phyloP scores from a whole-genome alignment of 2,329 filamentous ascomycete genomes.

The Chaetoscypha palmicola region DNA sequence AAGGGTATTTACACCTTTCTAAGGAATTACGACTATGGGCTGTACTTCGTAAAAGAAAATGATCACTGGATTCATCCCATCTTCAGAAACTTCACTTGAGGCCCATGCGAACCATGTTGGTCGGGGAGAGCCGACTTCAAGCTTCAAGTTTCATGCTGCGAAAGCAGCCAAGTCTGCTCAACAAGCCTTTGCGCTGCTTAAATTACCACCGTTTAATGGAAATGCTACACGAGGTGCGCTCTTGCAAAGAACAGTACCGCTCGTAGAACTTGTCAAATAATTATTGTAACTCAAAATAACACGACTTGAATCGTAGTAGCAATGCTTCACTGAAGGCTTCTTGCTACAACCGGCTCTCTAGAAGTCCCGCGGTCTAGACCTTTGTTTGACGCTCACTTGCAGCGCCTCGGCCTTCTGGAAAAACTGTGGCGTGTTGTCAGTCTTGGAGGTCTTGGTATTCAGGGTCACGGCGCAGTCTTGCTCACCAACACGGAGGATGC shows the following conservation, averaged over 20 bases:
- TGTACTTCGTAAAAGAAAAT: too few species aligned
- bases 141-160: too few species aligned
- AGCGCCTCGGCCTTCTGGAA: background rate
- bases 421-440: background rate
- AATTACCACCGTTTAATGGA: too few species aligned
- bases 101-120: too few species aligned
- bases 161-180: too few species aligned
- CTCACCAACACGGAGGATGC: background rate
- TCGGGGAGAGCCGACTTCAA: too few species aligned
- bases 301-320: background rate
- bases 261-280: background rate
- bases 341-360: background rate
- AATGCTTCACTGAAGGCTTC: background rate
- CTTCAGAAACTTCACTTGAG: too few species aligned
- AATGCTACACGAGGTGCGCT: background rate
- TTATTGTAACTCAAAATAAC: background rate
- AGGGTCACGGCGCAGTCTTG: background rate
- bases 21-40: too few species aligned
- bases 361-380: background rate
- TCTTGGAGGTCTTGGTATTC: constrained; percentile 1
- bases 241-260: background rate
- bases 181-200: too few species aligned
- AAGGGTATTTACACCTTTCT: too few species aligned
- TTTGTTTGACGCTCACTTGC: background rate
- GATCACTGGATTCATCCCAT: too few species aligned